Base-by-base conservation (phyloP, 1,284 basidiomycete genomes). In the Melampsora americana region DNA sequence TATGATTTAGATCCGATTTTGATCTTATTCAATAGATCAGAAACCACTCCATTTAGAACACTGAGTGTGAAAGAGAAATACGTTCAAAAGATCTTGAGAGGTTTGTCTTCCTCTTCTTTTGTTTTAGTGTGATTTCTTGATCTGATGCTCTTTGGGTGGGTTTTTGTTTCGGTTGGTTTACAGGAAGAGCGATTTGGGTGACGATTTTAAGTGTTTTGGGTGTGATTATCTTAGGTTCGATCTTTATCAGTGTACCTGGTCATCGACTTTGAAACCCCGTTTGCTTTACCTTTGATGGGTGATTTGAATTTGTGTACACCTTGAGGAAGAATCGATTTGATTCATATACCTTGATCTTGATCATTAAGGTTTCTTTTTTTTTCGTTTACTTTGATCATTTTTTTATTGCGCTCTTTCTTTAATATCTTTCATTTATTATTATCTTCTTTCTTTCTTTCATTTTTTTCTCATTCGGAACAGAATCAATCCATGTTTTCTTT, bases 1-100 rank as follows among this genome's bases (percentile, higher is more conserved):
- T 99, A 99, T 84, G 93, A 95, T 83, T 89, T 98, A 73, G 95
- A 97, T 83, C 95, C 95, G 2, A 85, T 97, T 79, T 80, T 87
- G 62, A 85, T 83, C 14, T 77, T 85, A 20, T 79, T 84, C 60
- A 80, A 82, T 48, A 82, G 79, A 83, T 85, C 66, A 81, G 79
- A 83, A 77, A 81, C 81, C 60, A 84, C 93, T 16, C 94, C 95
- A 1, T 97, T 98, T 88, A 89, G 91, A 72, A 90, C 92, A 6
- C 89, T 97, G 70, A 86, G 86, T 32, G 92, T 99, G 74, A 88
- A 90, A 67, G 95, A 99, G 83, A 90, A 89, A 26, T 98, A 97
- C 81, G 93, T 99, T 79, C 89, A 89, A 84, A 92, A 92, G 82
- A 86, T 98, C 18, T 86, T 98, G 3, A 82, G 93, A 30, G 91